phyloP scores from a whole-genome alignment of 2,329 filamentous ascomycete genomes.

The Colletotrichum plurivorum region DNA sequence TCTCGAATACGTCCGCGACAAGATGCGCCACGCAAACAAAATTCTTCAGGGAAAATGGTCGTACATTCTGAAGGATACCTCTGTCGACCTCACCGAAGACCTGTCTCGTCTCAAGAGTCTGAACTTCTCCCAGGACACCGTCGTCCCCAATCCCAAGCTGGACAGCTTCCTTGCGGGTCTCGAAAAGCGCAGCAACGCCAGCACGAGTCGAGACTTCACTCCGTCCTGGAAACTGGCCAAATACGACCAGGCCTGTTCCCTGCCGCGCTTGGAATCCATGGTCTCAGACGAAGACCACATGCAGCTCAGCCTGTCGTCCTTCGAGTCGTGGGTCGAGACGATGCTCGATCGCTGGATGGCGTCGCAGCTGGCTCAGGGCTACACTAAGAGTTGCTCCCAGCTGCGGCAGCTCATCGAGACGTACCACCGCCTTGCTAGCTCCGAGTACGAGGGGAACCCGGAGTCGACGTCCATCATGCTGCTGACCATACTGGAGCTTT shows the following conservation, averaged over 20 bases:
- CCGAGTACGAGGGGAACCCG: conserved; percentile 56
- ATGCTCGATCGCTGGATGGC: conserved; percentile 4
- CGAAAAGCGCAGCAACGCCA: background rate
- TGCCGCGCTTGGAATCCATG: background rate
- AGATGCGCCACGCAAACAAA: conserved; percentile 7
- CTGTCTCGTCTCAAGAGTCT: background rate
- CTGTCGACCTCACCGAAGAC: background rate
- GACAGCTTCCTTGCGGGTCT: conserved; percentile 4
- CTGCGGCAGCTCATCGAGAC: conserved; percentile 48
- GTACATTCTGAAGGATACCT: background rate
- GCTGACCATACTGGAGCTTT: conserved; percentile 69
- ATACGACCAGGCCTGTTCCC: background rate
- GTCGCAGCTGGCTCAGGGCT: conserved; percentile 29
- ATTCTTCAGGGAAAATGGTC: background rate
- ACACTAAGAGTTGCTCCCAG: conserved; percentile 45
- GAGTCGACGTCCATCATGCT: conserved; percentile 67
- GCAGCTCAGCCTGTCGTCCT: conserved; percentile 39
- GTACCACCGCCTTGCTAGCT: conserved; percentile 50
- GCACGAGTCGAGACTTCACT: background rate
- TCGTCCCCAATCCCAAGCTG: conserved; percentile 14
- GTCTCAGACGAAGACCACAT: background rate
- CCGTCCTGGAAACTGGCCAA: conserved; percentile 4
- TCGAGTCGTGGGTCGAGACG: conserved; percentile 62
- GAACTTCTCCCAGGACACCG: conserved; percentile 41
- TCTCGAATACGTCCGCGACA: background rate